Evolutionary conservation across 306 rosid genomes (phyloP).

Genomic region (Castanospermum australe): DNA sequence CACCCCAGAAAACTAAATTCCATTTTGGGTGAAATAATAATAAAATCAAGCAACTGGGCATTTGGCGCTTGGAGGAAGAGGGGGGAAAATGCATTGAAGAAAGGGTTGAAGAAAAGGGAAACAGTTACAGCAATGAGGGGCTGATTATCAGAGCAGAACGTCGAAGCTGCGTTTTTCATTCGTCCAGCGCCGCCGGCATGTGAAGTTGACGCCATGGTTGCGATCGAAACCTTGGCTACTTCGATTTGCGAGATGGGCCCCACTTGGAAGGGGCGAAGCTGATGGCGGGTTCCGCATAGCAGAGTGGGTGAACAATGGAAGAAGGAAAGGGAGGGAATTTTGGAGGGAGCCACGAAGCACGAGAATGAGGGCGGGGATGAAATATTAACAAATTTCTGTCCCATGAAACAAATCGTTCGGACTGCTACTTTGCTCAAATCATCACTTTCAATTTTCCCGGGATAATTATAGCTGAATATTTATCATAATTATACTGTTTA

Average conservation of each 20-base stretch:
- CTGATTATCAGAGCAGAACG: conserved; percentile 58
- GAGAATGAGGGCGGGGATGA: too few relatives aligned
- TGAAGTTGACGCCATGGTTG: conserved; percentile 63
- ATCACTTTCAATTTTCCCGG: too few relatives aligned
- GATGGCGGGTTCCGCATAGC: too few relatives aligned
- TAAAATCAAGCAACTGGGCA: not conserved
- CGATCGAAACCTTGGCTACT: not conserved
- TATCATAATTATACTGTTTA: too few relatives aligned
- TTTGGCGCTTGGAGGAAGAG: not conserved
- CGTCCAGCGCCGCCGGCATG: conserved; percentile 39
- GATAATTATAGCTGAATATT: too few relatives aligned
- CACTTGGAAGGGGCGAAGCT: not conserved
- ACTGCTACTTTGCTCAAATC: too few relatives aligned
- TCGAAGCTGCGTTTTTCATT: conserved; percentile 48
- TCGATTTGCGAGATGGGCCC: not conserved
- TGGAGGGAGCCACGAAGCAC: too few relatives aligned
- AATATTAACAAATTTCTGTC: too few relatives aligned
- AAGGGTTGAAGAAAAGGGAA: not conserved
- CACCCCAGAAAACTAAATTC: not conserved
- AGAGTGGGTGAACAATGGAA: too few relatives aligned
- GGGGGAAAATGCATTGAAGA: not conserved
- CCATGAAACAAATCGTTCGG: too few relatives aligned
- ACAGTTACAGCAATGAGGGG: conserved; percentile 56
- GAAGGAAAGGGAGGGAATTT: too few relatives aligned
- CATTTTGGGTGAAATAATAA: not conserved